phyloP scores from a whole-genome alignment of 2,329 filamentous ascomycete genomes.

The Claviceps purpurea region DNA sequence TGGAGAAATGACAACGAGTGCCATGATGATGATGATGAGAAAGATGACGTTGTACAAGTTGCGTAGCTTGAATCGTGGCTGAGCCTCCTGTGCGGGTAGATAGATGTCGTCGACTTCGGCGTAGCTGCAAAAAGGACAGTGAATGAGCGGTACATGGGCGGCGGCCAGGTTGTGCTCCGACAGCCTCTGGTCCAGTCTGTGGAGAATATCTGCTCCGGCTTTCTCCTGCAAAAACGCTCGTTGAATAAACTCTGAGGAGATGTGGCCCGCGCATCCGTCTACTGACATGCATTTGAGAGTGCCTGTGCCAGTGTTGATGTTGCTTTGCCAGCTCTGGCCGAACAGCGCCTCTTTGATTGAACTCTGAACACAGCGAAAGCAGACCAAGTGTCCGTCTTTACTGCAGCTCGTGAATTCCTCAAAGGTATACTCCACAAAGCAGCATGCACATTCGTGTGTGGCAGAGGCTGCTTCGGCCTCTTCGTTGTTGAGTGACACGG shows the following conservation, averaged over 20 bases:
- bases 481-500: conserved; percentile 39
- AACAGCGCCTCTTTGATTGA: conserved; percentile 80
- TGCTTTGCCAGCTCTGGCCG: conserved; percentile 81
- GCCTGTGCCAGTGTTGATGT: conserved; percentile 56
- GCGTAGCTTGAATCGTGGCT: conserved; percentile 42
- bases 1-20: conserved; percentile 43
- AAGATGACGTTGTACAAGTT: conserved; percentile 35
- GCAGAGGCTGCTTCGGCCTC: conserved; percentile 45
- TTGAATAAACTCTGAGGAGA: conserved; percentile 55
- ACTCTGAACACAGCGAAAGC: conserved; percentile 69
- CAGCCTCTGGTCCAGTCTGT: conserved; percentile 65
- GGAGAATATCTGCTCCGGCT: conserved; percentile 57
- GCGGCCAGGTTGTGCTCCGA: conserved; percentile 63
- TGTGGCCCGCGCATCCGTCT: conserved; percentile 60
- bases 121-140: conserved; percentile 85
- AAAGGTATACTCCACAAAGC: conserved; percentile 57
- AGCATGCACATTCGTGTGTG: conserved; percentile 63
- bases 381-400: conserved; percentile 56
- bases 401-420: conserved; percentile 65
- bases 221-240: conserved; percentile 58
- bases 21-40: conserved; percentile 36
- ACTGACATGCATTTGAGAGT: conserved; percentile 77
- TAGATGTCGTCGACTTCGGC: conserved; percentile 76
- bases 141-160: conserved; percentile 60
- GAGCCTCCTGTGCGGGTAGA: conserved; percentile 39